Conservation (phyloP, 2,329 filamentous ascomycete genomes). For the Clarireedia paspali region DNA sequence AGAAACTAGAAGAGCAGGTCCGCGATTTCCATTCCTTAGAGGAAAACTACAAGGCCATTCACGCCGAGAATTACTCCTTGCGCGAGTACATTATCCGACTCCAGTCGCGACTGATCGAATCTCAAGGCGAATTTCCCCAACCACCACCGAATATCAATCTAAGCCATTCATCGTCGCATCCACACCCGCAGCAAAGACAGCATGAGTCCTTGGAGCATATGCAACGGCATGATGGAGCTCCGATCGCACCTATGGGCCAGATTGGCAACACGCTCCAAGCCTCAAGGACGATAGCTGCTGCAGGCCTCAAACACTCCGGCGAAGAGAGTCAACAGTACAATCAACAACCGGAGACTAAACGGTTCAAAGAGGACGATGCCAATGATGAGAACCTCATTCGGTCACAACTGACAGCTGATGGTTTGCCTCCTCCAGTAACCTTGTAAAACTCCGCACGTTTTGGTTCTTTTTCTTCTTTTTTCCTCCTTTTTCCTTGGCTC, state of each 20-base stretch:
- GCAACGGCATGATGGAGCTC: conserved; percentile 19
- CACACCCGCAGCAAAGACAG: conserved; percentile 28
- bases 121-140: conserved; percentile 74
- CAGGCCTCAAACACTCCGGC: conserved; percentile 25
- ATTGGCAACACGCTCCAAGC: conserved; percentile 30
- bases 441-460: conserved; percentile 15
- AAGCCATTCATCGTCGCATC: conserved; percentile 49
- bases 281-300: conserved; percentile 29
- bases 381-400: conserved; percentile 47
- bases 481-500: not conserved
- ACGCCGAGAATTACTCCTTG: conserved; percentile 82
- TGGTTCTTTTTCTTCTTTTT: not conserved
- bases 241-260: conserved; percentile 29
- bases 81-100: conserved; percentile 89
- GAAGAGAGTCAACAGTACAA: conserved; percentile 19
- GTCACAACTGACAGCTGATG: conserved; percentile 37
- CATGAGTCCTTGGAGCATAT: conserved; percentile 20
- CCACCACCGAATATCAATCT: conserved; percentile 76
- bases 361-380: conserved; percentile 35
- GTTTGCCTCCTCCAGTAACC: conserved; percentile 16
- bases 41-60: conserved; percentile 69
- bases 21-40: conserved; percentile 72
- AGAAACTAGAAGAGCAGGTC: conserved; percentile 91
- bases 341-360: conserved; percentile 19
- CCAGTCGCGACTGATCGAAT: conserved; percentile 78